Percentiles rank a stretch among this genome's conserved stretches.
Conservation (phyloP, 2,329 filamentous ascomycete genomes). For the Calonectria leucothoes region DNA sequence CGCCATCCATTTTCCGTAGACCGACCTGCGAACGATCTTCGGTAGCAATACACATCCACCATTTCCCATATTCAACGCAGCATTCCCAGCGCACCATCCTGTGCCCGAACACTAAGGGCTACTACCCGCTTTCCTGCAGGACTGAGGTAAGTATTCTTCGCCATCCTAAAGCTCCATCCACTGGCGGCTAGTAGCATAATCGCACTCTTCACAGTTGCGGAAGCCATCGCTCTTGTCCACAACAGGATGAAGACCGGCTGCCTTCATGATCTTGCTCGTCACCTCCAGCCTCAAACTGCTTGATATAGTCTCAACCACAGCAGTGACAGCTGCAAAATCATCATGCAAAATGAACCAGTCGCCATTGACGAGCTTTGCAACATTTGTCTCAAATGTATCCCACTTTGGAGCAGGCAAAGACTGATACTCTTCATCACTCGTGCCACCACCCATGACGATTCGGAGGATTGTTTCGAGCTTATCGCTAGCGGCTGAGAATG, state of each 20-base stretch:
- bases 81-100: no score
- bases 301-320: not conserved
- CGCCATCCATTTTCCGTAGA: no score
- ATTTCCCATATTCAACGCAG: no score
- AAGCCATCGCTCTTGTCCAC: not conserved
- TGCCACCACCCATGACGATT: not conserved
- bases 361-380: conserved; percentile 15
- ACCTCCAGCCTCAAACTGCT: conserved; percentile 2
- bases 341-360: conserved; percentile 7
- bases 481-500: not conserved
- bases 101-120: no score
- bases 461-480: not conserved
- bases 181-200: not conserved
- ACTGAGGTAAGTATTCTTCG: not conserved
- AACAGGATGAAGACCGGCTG: not conserved
- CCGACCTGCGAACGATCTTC: no score
- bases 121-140: no score
- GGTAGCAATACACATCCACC: no score
- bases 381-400: conserved; percentile 12
- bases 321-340: not conserved
- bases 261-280: conserved; percentile 8
- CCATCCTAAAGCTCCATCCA: not conserved
- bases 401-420: not conserved
- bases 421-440: not conserved
- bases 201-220: not conserved